Evolutionary conservation across 805 yeast species (phyloP), one percentile per base, ranked within the genome.

Genomic region (Candida saitoana): DNA sequence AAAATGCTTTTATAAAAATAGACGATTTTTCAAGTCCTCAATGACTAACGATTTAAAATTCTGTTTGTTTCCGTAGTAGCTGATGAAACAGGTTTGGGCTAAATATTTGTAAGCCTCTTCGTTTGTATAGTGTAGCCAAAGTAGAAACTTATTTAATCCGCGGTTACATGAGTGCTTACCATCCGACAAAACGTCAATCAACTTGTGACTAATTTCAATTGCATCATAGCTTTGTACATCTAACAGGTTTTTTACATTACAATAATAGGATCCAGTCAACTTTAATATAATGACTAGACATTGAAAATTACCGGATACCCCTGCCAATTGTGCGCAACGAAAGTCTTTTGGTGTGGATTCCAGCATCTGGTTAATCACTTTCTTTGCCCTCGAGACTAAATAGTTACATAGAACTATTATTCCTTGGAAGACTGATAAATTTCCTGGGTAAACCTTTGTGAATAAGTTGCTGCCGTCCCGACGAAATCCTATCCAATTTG

Each of bases 371-470:
- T 29, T 14, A 11, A 29, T 29, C 32, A 14, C 32, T 11, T 29
- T 14, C 5, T 5, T 6, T 14, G 16, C 32, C 16, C 11, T 29
- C 5, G 32, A 12, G 16, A 34, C 16, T 18, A 41, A 36, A 38
- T 35, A 41, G 17, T 40, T 39, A 31, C 39, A 31, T 12, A 49
- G 38, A 20, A 34, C 38, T n/a, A 43, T 17, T n/a, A 46, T 37
- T 1, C 49, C 60, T 30, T 49, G 48, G 36, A 66, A 65, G 15
- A 65, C 46, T 19, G 52, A 56, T 2, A 48, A 49, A 43, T 66
- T 66, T 8, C 63, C 61, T 3, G 54, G 40, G 43, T 54, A 39
- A 6, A 57, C 41, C 1, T 63, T 54, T 42, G 57, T 60, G 44
- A 49, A 63, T n/a, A 61, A 50, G 39, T 50, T 29, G 3, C 47